These are phyloP conservation scores for Stephania yunnanensis DNA, from an alignment of 164 flowering plant species.

Conservation along the genomic window DNA sequence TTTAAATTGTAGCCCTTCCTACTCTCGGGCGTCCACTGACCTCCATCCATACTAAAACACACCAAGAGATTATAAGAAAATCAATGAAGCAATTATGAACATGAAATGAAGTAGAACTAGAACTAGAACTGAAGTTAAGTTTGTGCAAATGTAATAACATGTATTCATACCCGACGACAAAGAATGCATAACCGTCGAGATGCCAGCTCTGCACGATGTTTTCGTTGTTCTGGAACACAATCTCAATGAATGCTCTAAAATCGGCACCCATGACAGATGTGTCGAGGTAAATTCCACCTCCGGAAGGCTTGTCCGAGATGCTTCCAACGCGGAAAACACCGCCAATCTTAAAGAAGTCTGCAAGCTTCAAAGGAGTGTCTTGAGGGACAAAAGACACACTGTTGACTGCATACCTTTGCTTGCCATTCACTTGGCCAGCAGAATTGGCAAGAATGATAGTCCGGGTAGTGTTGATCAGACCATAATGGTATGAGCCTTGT, in stretches of 20 bases:
- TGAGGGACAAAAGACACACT: slow-evolving; percentile 65
- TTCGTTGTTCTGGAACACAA: slow-evolving; percentile 63
- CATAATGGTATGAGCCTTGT: slow-evolving; percentile 93
- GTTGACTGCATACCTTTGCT: slow-evolving; percentile 77
- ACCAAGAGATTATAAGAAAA: neutral
- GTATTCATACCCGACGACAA: slow-evolving; percentile 68
- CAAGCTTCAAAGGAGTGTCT: slow-evolving; percentile 80
- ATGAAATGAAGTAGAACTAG: neutral
- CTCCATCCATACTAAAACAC: slow-evolving; percentile 81
- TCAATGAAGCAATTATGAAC: neutral
- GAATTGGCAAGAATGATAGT: slow-evolving; percentile 60
- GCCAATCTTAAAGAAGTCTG: slow-evolving; percentile 62
- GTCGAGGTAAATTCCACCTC: slow-evolving; percentile 53
- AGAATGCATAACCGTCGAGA: slow-evolving; percentile 74
- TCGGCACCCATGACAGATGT: slow-evolving; percentile 70
- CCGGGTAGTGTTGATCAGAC: slow-evolving; percentile 53
- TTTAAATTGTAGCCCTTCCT: slow-evolving; percentile 66
- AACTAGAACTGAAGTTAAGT: too few species aligned
- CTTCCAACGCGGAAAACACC: slow-evolving; percentile 72
- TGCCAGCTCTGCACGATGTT: slow-evolving; percentile 68
- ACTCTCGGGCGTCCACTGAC: slow-evolving; percentile 52
- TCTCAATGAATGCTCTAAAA: slow-evolving; percentile 63
- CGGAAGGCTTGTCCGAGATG: slow-evolving; percentile 49
- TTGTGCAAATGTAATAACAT: too few species aligned
- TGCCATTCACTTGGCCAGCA: slow-evolving; percentile 59